Percentiles rank a stretch among this genome's conserved stretches.
These are phyloP conservation scores for Saxophila tyrrhenica DNA, from an alignment of 495 filamentous ascomycete species.

Conservation along the genomic window DNA sequence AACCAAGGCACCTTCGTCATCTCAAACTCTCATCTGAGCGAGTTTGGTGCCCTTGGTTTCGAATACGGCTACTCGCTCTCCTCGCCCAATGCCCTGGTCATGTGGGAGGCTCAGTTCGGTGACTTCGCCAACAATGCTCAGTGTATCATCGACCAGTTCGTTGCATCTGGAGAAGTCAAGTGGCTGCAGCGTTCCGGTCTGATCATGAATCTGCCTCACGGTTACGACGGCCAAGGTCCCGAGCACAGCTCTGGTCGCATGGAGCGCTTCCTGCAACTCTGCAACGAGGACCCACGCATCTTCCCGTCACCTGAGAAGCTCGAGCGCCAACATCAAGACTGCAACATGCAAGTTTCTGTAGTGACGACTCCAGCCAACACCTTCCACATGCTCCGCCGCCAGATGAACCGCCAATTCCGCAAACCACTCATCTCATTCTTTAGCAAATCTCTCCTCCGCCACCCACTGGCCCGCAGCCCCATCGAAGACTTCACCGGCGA, in stretches of 20 bases:
- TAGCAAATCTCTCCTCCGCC: constrained; percentile 86
- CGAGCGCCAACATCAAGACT: constrained; percentile 96
- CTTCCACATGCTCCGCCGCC: constrained; percentile 91
- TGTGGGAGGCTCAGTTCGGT: constrained; percentile 99
- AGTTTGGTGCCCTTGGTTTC: constrained; percentile 92
- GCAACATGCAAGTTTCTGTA: constrained; percentile 97
- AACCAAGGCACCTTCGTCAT: constrained; percentile 93
- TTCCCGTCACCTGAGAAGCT: constrained; percentile 81
- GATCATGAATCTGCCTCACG: constrained; percentile 88
- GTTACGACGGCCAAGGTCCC: constrained; percentile 95
- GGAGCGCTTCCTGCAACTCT: constrained; percentile 94
- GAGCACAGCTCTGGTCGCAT: constrained; percentile 97
- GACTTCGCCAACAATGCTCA: constrained; percentile 99
- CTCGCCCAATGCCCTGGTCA: constrained; percentile 89
- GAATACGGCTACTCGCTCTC: constrained; percentile 98
- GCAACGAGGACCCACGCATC: constrained; percentile 91
- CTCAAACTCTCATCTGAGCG: constrained; percentile 91
- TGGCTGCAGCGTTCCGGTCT: constrained; percentile 96
- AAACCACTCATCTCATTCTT: constrained; percentile 97
- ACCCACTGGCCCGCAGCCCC: constrained; percentile 77
- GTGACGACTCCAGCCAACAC: constrained; percentile 86
- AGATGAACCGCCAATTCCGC: constrained; percentile 98
- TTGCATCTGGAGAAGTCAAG: constrained; percentile 93
- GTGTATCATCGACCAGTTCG: constrained; percentile 97
- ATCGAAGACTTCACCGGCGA: constrained; percentile 84